Base-by-base conservation (phyloP, 768 basidiomycete genomes). In the Collybia nuda region DNA sequence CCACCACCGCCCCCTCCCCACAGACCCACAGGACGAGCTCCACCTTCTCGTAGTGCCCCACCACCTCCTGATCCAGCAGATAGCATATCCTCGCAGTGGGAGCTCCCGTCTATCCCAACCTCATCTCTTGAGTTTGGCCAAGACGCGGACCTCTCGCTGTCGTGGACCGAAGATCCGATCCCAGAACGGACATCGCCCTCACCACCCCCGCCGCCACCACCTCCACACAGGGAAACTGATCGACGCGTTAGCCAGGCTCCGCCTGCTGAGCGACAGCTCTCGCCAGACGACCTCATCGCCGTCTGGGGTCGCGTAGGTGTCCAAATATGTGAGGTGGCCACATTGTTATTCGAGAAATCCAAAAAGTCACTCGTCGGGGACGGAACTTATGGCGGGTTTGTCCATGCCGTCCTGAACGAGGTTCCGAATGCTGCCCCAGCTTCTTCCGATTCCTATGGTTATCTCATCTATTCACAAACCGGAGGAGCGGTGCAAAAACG, bases 301-400 rank as follows among this genome's bases (percentile, higher is more conserved):
- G 67, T 91, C 4, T 87, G 87, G 80, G 81, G 81, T 4, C 81
- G 83, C 23, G 82, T 90, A 1, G 94, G 94, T 9, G 80, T 84
- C 3, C 83, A 83, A 50, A 76, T 96, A 2, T 80, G 82, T 60
- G 83, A 90, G 56, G 75, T 80, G 0, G 92, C 93, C 1, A 77
- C 79, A 14, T 68, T 72, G 36, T 63, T 94, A 45, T 80, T 76
- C 54, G 88, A 89, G 29, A 85, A 86, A 56, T 91, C 90, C 35
- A 93, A 87, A 70, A 86, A 81, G 66, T 63, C 76, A 6, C 74
- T 93, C 36, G 78, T 94, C 23, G 94, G 91, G 5, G 93, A 96
- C 60, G 93, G 94, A 9, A 85, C 88, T 39, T 86, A 89, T 50
- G 71, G 77, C 2, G 92, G 93, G 2, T 94, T 94, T 63, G 79